Percentiles rank a stretch among this genome's conserved stretches.
Conservation (phyloP, 495 filamentous ascomycete genomes). For the Penicillium soppii region DNA sequence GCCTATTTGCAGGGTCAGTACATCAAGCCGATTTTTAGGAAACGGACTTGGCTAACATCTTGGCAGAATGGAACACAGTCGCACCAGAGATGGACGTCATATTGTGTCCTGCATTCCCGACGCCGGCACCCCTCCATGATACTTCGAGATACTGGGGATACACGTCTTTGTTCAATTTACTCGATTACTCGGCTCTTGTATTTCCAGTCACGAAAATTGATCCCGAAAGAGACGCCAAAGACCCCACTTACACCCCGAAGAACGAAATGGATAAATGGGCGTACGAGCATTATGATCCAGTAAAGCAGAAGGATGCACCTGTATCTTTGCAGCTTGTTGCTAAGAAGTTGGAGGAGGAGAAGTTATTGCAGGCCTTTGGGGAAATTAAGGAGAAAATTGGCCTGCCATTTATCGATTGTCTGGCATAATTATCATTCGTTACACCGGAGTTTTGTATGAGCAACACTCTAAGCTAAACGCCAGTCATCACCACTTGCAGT, state of each 20-base stretch:
- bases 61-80: neutral
- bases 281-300: conserved; percentile 10
- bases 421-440: conserved; percentile 6
- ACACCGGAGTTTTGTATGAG: no score
- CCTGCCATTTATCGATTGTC: conserved; percentile 3
- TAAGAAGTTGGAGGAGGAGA: conserved; percentile 7
- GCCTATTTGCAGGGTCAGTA: neutral
- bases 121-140: neutral
- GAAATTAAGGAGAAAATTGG: conserved; percentile 5
- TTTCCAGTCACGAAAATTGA: conserved; percentile 50
- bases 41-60: no score
- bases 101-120: neutral
- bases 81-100: neutral
- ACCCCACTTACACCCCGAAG: conserved; percentile 4
- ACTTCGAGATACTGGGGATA: conserved; percentile 59
- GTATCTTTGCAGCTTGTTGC: conserved; percentile 13
- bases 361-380: neutral
- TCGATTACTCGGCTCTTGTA: conserved; percentile 59
- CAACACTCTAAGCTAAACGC: no score
- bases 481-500: no score
- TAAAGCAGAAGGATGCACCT: conserved; percentile 8
- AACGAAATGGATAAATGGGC: conserved; percentile 14
- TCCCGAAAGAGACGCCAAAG: conserved; percentile 14
- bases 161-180: conserved; percentile 61
- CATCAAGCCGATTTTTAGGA: no score